Percentiles rank a stretch among this genome's conserved stretches.
Evolutionary conservation across 1,284 basidiomycete genomes (phyloP).

Genomic region (Malassezia globosa): DNA sequence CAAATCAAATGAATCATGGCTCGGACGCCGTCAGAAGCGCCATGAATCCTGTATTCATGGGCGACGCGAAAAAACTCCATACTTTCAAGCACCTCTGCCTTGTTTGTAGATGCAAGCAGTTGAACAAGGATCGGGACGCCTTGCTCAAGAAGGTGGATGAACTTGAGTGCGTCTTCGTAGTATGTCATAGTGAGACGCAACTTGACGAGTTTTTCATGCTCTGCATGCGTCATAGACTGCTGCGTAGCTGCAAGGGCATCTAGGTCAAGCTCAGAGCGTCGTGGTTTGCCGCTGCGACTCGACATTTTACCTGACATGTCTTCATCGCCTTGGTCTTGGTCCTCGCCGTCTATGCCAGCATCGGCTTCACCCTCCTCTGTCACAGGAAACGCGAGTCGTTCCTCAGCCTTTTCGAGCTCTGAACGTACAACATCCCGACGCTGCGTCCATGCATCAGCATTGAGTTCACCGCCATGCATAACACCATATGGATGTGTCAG

Average conservation of each 20-base stretch:
- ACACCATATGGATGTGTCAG: constrained; percentile 79
- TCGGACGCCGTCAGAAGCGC: constrained; percentile 60
- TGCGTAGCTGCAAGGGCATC: constrained; percentile 30
- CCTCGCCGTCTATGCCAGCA: constrained; percentile 48
- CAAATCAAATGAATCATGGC: constrained; percentile 96
- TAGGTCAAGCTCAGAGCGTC: constrained; percentile 49
- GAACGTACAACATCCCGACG: constrained; percentile 54
- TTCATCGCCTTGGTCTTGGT: too few species aligned
- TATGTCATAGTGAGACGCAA: constrained; percentile 75
- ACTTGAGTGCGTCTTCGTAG: constrained; percentile 71
- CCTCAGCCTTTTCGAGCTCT: constrained; percentile 52
- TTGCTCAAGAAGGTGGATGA: constrained; percentile 71
- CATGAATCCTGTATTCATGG: constrained; percentile 68
- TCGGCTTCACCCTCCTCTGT: constrained; percentile 44
- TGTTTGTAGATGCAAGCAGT: constrained; percentile 77
- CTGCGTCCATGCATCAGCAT: constrained; percentile 61
- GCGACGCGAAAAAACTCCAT: constrained; percentile 89
- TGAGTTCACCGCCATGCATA: constrained; percentile 72
- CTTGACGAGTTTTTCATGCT: constrained; percentile 52
- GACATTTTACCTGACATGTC: too few species aligned
- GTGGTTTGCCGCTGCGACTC: constrained; percentile 23
- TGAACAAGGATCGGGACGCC: constrained; percentile 66
- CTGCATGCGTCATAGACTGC: constrained; percentile 30
- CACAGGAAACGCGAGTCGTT: constrained; percentile 35
- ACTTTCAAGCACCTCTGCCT: constrained; percentile 82